Evolutionary conservation across 306 rosid genomes (phyloP).

Genomic region (Datisca glomerata): DNA sequence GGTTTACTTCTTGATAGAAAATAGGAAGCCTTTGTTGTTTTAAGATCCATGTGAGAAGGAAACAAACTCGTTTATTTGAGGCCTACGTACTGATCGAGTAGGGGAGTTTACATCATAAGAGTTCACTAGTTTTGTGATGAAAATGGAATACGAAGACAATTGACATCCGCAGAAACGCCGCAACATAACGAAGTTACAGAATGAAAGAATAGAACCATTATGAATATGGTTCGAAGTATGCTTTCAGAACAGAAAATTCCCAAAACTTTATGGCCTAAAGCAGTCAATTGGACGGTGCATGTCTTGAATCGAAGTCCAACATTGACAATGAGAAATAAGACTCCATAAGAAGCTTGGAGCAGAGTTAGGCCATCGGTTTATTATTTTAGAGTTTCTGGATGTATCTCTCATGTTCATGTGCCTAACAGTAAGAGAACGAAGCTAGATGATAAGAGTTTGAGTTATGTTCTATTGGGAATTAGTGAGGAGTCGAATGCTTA

Average conservation of each 20-base stretch:
- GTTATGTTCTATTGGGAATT: not conserved
- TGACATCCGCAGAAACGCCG: not conserved
- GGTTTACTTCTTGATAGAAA: too few species aligned
- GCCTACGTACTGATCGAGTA: too few species aligned
- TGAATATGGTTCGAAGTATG: not conserved
- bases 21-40: too few species aligned
- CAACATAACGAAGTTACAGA: not conserved
- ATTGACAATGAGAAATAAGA: not conserved
- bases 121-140: not conserved
- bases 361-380: not conserved
- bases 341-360: too few species aligned
- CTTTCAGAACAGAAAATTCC: not conserved
- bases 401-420: not conserved
- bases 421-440: not conserved
- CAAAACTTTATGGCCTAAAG: not conserved
- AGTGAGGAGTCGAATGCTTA: not conserved
- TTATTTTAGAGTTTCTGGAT: not conserved
- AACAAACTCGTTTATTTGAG: too few species aligned
- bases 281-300: not conserved
- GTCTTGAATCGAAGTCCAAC: conserved; percentile 4
- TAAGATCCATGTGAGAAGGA: too few species aligned
- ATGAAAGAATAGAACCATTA: not conserved
- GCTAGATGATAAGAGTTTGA: not conserved
- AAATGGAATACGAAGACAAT: not conserved
- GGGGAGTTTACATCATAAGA: too few species aligned